Percentiles rank a stretch among this genome's conserved stretches.
Conservation (phyloP, 2,329 filamentous ascomycete genomes). For the Monosporascus sp. region DNA sequence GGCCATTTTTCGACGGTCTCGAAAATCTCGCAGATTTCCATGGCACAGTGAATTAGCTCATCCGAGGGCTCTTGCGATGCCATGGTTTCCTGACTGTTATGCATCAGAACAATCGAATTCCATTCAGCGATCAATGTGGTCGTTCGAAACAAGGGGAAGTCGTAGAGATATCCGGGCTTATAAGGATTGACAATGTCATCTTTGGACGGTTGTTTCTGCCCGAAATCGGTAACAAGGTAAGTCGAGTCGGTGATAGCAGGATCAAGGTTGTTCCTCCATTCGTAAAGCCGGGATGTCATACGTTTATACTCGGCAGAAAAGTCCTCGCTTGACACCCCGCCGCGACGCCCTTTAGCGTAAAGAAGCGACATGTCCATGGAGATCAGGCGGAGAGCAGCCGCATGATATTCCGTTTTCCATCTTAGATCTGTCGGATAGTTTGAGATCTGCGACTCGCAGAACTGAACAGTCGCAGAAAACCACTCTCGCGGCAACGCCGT, state of each 20-base stretch:
- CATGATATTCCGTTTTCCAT: slow-evolving; percentile 62
- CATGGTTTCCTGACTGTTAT: slow-evolving; percentile 64
- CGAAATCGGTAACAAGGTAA: slow-evolving; percentile 60
- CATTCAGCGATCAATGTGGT: slow-evolving; percentile 75
- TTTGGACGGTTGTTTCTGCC: slow-evolving; percentile 44
- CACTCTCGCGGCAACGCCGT: slow-evolving; percentile 71
- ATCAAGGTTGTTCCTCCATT: slow-evolving; percentile 55
- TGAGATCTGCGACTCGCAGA: slow-evolving; percentile 54
- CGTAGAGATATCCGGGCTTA: slow-evolving; percentile 62
- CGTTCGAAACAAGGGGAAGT: slow-evolving; percentile 64
- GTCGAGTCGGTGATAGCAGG: slow-evolving; percentile 55
- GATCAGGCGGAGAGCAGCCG: slow-evolving; percentile 63
- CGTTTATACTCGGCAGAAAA: slow-evolving; percentile 59
- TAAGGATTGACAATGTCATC: slow-evolving; percentile 72
- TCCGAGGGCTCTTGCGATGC: slow-evolving; percentile 43
- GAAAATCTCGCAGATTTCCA: slow-evolving; percentile 70
- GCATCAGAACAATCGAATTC: slow-evolving; percentile 75
- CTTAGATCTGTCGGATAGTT: slow-evolving; percentile 57
- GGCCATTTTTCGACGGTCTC: slow-evolving; percentile 73
- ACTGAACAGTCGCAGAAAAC: slow-evolving; percentile 63
- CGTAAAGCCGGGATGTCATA: slow-evolving; percentile 41
- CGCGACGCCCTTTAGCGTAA: slow-evolving; percentile 62
- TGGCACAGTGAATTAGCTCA: slow-evolving; percentile 58
- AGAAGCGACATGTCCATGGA: slow-evolving; percentile 76
- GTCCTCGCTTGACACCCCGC: slow-evolving; percentile 57